These are phyloP conservation scores for Coemansia aciculifera DNA, from an alignment of 192 early-diverging fungal genomes.

Conservation along the genomic window DNA sequence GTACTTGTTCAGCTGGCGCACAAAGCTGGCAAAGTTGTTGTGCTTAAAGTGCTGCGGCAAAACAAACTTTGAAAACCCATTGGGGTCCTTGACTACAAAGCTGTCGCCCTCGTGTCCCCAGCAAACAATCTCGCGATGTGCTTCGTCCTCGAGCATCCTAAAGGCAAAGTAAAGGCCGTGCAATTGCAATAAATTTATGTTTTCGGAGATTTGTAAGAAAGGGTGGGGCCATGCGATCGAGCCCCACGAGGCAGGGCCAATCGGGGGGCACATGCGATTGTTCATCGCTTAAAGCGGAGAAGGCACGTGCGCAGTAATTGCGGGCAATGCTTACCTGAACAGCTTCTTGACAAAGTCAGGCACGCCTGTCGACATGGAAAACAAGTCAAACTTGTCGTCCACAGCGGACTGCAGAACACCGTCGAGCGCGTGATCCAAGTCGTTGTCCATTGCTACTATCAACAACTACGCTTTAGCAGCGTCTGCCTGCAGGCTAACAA, in stretches of 20 bases:
- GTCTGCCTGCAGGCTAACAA: conserved; percentile 4
- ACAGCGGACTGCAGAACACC: conserved; percentile 37
- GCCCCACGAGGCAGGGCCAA: not conserved
- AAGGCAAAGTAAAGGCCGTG: not conserved
- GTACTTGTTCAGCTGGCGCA: conserved; percentile 86
- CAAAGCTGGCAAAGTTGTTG: conserved; percentile 91
- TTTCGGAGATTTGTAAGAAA: not conserved
- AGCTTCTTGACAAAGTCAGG: conserved; percentile 58
- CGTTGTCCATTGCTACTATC: conserved; percentile 35
- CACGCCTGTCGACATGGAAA: conserved; percentile 53
- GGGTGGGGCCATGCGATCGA: conserved; percentile 1
- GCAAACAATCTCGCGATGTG: conserved; percentile 52
- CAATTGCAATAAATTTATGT: conserved; percentile 1
- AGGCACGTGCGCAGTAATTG: not conserved
- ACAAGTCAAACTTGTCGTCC: conserved; percentile 52
- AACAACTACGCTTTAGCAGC: not conserved
- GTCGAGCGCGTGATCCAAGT: conserved; percentile 29
- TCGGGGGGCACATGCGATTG: not conserved
- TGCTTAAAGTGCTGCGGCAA: conserved; percentile 90
- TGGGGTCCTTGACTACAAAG: conserved; percentile 86
- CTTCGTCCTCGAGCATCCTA: conserved; percentile 57
- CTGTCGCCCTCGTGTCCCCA: conserved; percentile 85
- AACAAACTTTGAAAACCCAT: conserved; percentile 74
- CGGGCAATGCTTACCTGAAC: conserved; percentile 35
- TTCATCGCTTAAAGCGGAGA: not conserved